A percentile compares a stretch with the other conserved stretches of the same genome.
phyloP scores from a whole-genome alignment of 768 basidiomycete genomes.

The Leccinum subtestaceum region DNA sequence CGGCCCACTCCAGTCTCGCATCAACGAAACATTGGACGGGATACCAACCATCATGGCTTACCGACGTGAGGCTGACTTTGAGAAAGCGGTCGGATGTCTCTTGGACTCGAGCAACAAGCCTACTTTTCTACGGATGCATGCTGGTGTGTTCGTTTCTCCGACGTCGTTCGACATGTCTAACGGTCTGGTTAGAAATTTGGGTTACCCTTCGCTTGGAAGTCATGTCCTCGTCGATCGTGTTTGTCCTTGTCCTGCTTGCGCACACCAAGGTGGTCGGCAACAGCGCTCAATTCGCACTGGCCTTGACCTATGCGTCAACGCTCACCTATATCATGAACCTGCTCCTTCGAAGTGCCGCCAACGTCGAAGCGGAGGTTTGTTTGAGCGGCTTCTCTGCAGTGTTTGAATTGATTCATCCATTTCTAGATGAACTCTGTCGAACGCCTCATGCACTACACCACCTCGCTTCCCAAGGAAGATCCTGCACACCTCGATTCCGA shows the following conservation, averaged over 20 bases:
- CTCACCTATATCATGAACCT: conserved; percentile 30
- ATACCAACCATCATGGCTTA: conserved; percentile 48
- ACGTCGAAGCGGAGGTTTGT: conserved; percentile 27
- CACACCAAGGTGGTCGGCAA: conserved; percentile 25
- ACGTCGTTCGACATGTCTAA: neutral
- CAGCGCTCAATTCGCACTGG: conserved; percentile 25
- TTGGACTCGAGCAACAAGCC: conserved; percentile 29
- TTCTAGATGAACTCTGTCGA: conserved; percentile 30
- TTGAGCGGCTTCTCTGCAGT: neutral
- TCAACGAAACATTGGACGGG: conserved; percentile 50
- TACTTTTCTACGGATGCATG: conserved; percentile 25
- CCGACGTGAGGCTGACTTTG: conserved; percentile 31
- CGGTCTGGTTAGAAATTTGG: conserved; percentile 27
- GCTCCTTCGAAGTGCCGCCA: conserved; percentile 27
- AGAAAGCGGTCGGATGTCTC: conserved; percentile 18
- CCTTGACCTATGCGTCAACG: conserved; percentile 27
- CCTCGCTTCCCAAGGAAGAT: conserved; percentile 24
- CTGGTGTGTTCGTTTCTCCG: conserved; percentile 16
- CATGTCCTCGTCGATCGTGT: conserved; percentile 26
- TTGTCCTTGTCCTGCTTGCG: conserved; percentile 27
- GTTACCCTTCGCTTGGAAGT: conserved; percentile 32
- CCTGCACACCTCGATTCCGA: conserved; percentile 20
- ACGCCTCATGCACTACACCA: conserved; percentile 27
- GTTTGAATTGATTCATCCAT: neutral
- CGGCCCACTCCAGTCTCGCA: conserved; percentile 48